Percentiles rank a stretch among this genome's conserved stretches.
Evolutionary conservation across 306 rosid species (phyloP).

Genomic region (Castanospermum australe): DNA sequence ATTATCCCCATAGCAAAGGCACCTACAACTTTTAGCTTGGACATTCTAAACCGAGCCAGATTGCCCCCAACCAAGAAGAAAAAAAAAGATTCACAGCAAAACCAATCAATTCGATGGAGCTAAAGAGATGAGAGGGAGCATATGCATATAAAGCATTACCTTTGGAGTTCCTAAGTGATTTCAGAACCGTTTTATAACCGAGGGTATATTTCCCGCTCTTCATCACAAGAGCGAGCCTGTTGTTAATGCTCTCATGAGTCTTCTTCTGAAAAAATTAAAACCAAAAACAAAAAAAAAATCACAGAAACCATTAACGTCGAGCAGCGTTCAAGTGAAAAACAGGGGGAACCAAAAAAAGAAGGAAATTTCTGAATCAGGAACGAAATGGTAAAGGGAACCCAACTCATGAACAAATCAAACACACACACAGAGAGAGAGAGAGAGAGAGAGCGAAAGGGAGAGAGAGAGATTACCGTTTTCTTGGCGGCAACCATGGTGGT

Average conservation of each 20-base stretch:
- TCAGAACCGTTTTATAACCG: conserved; percentile 79
- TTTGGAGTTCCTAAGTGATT: conserved; percentile 70
- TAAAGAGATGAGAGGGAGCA: background rate
- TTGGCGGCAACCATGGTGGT: conserved; percentile 57
- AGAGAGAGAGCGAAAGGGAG: background rate
- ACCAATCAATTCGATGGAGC: background rate
- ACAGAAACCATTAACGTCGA: background rate
- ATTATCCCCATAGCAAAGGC: background rate
- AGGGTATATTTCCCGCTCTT: conserved; percentile 82
- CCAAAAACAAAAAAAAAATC: background rate
- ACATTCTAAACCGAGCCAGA: background rate
- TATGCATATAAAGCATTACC: conserved; percentile 18
- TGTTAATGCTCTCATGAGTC: conserved; percentile 87
- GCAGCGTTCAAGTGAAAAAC: background rate
- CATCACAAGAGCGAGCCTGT: conserved; percentile 88
- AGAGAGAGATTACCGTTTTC: conserved; percentile 46
- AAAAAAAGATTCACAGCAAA: background rate
- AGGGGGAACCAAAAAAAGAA: background rate
- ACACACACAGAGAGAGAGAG: background rate
- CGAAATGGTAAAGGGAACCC: background rate
- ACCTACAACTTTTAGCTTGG: background rate
- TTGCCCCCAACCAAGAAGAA: background rate
- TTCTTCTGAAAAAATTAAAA: conserved; percentile 48
- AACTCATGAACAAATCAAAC: background rate
- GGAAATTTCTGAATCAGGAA: background rate